Base-by-base conservation (phyloP, 768 basidiomycete genomes). In the Symmetrospora coprosmae region DNA sequence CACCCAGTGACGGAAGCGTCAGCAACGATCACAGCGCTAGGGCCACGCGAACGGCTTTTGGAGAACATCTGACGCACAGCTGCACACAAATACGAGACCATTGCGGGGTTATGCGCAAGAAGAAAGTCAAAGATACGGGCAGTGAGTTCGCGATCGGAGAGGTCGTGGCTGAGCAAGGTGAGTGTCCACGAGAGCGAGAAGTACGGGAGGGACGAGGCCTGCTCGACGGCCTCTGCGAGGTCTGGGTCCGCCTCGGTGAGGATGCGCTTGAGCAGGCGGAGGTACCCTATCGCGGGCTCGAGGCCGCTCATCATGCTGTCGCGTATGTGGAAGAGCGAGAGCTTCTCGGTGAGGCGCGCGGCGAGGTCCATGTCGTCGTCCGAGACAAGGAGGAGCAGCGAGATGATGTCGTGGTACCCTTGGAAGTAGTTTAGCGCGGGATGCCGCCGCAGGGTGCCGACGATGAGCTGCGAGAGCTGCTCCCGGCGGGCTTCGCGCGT, bases 101-200 rank as follows among this genome's bases (percentile, higher is more conserved):
- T 72, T 7, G 71, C 71, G 0, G 75, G 75, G 65, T 75, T 76
- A 25, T 74, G 63, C 8, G 73, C 66, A n/a, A 76, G 67, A 8
- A 76, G 63, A 43, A 72, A 75, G 64, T 76, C 75, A 50, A 76
- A 76, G 23, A 76, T 67, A 19, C 75, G 64, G 25, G 74, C 71
- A 27, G 73, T 66, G 30, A 73, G 69, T 17, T 70, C 64, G 2
- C 73, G 63, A 7, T 70, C 71, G 58, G 74, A 71, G 53, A 75
- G 63, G 58, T 76, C 74, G 70, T 76, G 75, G 4, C 72, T 71
- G 64, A 76, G 73, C 16, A 76, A 65, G 11, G 74, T 75, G 2
- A 76, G 64, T 0, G 75, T 70, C 75, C 75, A 75, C 1, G 74
- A 75, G 1, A 76, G 66, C 0, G 75, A 73, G 60, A 76, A 76